Percentiles rank a stretch among this genome's conserved stretches.
phyloP scores from a whole-genome alignment of 257 asterid species.

The Ophiorrhiza pumila region DNA sequence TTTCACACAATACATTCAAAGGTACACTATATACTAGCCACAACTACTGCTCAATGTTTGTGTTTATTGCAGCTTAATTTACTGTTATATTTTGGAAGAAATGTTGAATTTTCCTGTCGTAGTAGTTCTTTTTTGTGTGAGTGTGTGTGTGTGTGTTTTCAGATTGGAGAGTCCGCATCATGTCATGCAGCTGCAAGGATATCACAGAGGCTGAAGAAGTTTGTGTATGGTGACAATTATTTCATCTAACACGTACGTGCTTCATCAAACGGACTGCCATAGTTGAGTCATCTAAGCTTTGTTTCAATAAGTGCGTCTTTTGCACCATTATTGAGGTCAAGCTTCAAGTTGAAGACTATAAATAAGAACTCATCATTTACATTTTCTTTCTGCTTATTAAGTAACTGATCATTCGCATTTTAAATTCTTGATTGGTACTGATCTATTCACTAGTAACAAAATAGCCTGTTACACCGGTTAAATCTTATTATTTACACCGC shows the following conservation, averaged over 20 bases:
- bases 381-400: too few species aligned
- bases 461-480: too few species aligned
- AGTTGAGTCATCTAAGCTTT: too few species aligned
- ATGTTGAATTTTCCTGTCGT: neutral
- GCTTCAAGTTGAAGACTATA: too few species aligned
- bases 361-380: too few species aligned
- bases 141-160: neutral
- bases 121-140: neutral
- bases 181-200: conserved; percentile 38
- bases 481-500: too few species aligned
- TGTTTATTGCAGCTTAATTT: neutral
- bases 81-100: neutral
- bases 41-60: too few species aligned
- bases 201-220: conserved; percentile 40
- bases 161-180: conserved; percentile 41
- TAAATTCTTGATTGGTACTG: too few species aligned
- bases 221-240: conserved; percentile 21
- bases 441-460: too few species aligned
- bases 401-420: too few species aligned
- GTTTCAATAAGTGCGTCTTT: neutral
- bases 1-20: conserved; percentile 65
- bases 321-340: neutral
- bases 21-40: too few species aligned
- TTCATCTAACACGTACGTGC: neutral
- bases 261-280: too few species aligned